phyloP scores from a whole-genome alignment of 2,329 filamentous ascomycete species.

The Dactylellina parvicollis region DNA sequence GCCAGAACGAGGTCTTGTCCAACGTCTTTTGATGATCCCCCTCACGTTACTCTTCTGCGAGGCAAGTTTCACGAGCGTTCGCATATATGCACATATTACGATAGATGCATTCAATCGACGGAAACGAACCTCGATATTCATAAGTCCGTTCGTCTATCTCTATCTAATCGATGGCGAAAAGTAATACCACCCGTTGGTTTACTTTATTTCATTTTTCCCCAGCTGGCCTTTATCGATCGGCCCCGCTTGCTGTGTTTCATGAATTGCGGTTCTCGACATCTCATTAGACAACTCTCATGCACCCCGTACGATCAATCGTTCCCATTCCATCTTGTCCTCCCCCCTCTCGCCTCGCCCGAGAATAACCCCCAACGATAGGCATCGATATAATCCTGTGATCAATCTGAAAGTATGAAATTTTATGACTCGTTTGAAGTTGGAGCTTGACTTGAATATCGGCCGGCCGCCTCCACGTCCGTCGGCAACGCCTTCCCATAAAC shows the following conservation, averaged over 20 bases:
- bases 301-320: not conserved
- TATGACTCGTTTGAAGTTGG: slow-evolving; percentile 4
- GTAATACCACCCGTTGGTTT: not conserved
- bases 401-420: slow-evolving; percentile 1
- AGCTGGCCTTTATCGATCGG: slow-evolving; percentile 37
- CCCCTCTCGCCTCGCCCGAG: not conserved
- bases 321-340: not conserved
- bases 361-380: not conserved
- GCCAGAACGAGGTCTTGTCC: slow-evolving; percentile 41
- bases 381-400: slow-evolving; percentile 30
- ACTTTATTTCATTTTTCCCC: too few relatives aligned
- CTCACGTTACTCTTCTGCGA: slow-evolving; percentile 12
- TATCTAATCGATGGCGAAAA: slow-evolving; percentile 48
- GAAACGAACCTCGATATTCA: slow-evolving; percentile 8
- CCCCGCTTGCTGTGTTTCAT: slow-evolving; percentile 36
- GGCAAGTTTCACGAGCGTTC: slow-evolving; percentile 39
- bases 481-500: slow-evolving; percentile 6
- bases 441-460: slow-evolving; percentile 6
- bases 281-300: slow-evolving; percentile 11
- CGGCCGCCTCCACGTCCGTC: slow-evolving; percentile 25
- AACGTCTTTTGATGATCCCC: slow-evolving; percentile 21
- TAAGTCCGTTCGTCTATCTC: slow-evolving; percentile 5
- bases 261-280: slow-evolving; percentile 16
- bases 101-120: not conserved
- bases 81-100: not conserved